Evolutionary conservation across 331 rosid genomes (phyloP), one percentile per base, ranked within the genome.

Genomic region (Stylosanthes scabra): DNA sequence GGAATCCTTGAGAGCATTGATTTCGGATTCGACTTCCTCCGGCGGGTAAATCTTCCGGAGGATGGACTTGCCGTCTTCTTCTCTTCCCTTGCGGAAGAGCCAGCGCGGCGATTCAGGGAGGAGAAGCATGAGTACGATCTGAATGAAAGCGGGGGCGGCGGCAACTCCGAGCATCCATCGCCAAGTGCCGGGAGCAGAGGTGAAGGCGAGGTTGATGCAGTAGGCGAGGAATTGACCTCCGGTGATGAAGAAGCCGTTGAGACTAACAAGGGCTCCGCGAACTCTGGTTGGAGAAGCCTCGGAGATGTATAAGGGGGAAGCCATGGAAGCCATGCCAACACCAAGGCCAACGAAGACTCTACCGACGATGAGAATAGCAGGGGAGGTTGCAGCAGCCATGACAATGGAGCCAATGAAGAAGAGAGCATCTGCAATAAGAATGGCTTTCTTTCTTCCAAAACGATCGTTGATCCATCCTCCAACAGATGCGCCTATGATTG

Each of bases 101-200:
- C 93, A 88, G 61, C 90, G 90, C 0, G 93, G 93, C 4, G 90
- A 88, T 78, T 88, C 93, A 3, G 93, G 93, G 28, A 88, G 88
- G 61, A 67, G 27, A 0, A 59, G 9, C 91, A 88, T 84, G 42
- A 84, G 59, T 42, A 56, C 0, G 14, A 84, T 72, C 74, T 88
- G 91, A 27, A 82, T 2, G 16, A 86, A 1, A 52, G 88, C 89
- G 51, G 89, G 91, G 39, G 76, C 66, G 67, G 83, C 85, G 31
- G 89, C 93, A 28, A 84, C 84, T 59, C 93, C 91, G 72, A 88
- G 68, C 91, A 88, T 88, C 93, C 89, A 86, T 29, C 90, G 72
- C 90, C 93, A 88, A 14, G 90, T 88, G 40, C 88, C 90, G 2
- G 82, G 84, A 34, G 39, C 39, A 34, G 39, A 34, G 39, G 88